Evolutionary conservation across 2,329 filamentous ascomycete genomes (phyloP), one percentile per base, ranked within the genome.

Genomic region (Phialocephala subalpina): DNA sequence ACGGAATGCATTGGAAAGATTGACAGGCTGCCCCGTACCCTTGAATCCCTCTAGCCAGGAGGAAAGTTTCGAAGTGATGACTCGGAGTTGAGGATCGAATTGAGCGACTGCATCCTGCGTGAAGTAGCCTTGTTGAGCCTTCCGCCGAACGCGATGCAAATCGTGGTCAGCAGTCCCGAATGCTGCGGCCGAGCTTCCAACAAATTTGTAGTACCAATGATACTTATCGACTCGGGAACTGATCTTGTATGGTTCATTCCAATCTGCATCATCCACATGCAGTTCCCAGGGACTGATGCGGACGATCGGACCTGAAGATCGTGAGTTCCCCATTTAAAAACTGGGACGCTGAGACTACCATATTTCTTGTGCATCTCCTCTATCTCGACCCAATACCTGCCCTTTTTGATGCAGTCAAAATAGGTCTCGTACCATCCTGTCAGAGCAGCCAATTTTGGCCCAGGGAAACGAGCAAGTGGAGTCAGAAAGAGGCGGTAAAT

Each of bases 391-490:
- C 56, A 66, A 47, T 65, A 70, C 22, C 52, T 59, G 1, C 66
- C 68, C 20, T 62, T 35, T 25, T 57, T 58, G 14, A 62, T 2
- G 38, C 62, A 57, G 25, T 76, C 72, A 49, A 63, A 75, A 47
- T 75, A 76, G 3, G 60, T 57, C 36, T 70, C 65, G 45, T 75
- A 75, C 72, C 68, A 74, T 45, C 56, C 57, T 8, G 72, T 75
- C 33, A 73, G 66, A 12, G 76, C 76, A 9, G 77, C 75, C 0
- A 75, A 60, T 42, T 65, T 75, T 11, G 76, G 77, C 3, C 77
- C 77, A 2, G 72, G 75, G 60, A 78, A 77, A 33, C 29, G 29
- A 33, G 29, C 29, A 33, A 33, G 29, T 9, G 29, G 9, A 5
- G 29, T 33, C 9, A 33, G 9, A 33, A 33, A 33, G 29, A 33